Evolutionary conservation across 768 basidiomycete genomes (phyloP).

Genomic region (Phylloporus scabripes): DNA sequence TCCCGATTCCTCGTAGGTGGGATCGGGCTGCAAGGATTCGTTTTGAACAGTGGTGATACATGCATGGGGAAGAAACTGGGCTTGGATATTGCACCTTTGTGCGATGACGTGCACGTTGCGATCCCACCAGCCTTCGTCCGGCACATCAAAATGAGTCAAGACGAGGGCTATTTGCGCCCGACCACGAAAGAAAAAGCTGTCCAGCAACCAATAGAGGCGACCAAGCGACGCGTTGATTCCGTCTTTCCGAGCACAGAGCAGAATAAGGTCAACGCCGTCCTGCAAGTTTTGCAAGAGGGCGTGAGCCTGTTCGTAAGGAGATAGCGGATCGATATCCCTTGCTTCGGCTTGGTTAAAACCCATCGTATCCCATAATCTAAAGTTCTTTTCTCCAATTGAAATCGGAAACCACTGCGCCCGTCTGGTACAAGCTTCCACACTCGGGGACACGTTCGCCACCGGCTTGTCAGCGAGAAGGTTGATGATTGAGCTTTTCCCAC

Average conservation of each 20-base stretch:
- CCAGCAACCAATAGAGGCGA: slow-evolving; percentile 35
- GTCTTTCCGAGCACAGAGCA: slow-evolving; percentile 37
- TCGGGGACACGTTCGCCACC: slow-evolving; percentile 26
- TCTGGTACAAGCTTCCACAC: slow-evolving; percentile 32
- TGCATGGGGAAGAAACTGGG: slow-evolving; percentile 7
- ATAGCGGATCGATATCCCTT: slow-evolving; percentile 11
- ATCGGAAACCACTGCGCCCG: slow-evolving; percentile 20
- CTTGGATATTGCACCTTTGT: slow-evolving; percentile 10
- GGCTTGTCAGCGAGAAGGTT: slow-evolving; percentile 25
- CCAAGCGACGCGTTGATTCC: slow-evolving; percentile 32
- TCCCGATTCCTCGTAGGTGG: slow-evolving; percentile 12
- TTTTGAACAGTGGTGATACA: slow-evolving; percentile 18
- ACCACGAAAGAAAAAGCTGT: slow-evolving; percentile 34
- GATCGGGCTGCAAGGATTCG: neutral
- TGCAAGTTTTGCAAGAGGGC: slow-evolving; percentile 30
- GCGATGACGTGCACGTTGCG: slow-evolving; percentile 24
- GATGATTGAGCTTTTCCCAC: slow-evolving; percentile 29
- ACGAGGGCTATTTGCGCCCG: slow-evolving; percentile 34
- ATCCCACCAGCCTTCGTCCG: slow-evolving; percentile 36
- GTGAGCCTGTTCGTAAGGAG: slow-evolving; percentile 28
- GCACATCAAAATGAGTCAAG: slow-evolving; percentile 35
- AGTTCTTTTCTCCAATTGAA: slow-evolving; percentile 15
- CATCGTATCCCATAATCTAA: slow-evolving; percentile 32
- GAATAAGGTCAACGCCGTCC: slow-evolving; percentile 35
- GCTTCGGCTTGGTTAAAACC: slow-evolving; percentile 28